Evolutionary conservation across 1,284 basidiomycete genomes (phyloP).

Genomic region (Ganoderma boninense): DNA sequence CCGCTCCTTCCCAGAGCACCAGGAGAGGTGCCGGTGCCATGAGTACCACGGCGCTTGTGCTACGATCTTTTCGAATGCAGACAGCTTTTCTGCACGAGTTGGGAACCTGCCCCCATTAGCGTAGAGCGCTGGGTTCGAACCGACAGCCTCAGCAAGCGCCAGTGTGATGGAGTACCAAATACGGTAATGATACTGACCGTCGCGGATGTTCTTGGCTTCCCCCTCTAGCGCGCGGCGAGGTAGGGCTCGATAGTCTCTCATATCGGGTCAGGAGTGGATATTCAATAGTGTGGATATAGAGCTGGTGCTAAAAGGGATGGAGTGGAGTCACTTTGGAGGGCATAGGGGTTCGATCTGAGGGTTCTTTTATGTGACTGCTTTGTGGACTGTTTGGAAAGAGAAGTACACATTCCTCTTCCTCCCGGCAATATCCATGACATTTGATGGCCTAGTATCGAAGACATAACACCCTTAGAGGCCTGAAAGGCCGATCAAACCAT

Average conservation of each 20-base stretch:
- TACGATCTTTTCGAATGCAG: neutral
- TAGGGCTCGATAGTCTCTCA: too few relatives aligned
- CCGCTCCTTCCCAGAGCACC: conserved; percentile 15
- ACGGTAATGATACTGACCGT: neutral
- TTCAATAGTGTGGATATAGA: too few relatives aligned
- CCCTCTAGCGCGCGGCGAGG: neutral
- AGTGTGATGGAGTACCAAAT: neutral
- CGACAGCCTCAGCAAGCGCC: neutral
- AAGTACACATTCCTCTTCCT: neutral
- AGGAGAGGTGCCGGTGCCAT: conserved; percentile 8
- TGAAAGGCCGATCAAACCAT: conserved; percentile 1
- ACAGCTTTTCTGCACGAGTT: neutral
- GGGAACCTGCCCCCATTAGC: neutral
- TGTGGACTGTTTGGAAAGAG: neutral
- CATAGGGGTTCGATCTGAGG: neutral
- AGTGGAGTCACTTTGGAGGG: neutral
- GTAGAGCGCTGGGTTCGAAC: neutral
- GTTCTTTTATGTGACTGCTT: neutral
- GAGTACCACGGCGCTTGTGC: too few relatives aligned
- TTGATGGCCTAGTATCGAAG: neutral
- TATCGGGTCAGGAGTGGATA: too few relatives aligned
- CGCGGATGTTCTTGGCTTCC: neutral
- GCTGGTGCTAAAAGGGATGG: too few relatives aligned
- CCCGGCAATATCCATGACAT: neutral
- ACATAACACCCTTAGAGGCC: neutral